phyloP scores from a whole-genome alignment of 495 filamentous ascomycete genomes.

The Hypoxylon crocopeplum region DNA sequence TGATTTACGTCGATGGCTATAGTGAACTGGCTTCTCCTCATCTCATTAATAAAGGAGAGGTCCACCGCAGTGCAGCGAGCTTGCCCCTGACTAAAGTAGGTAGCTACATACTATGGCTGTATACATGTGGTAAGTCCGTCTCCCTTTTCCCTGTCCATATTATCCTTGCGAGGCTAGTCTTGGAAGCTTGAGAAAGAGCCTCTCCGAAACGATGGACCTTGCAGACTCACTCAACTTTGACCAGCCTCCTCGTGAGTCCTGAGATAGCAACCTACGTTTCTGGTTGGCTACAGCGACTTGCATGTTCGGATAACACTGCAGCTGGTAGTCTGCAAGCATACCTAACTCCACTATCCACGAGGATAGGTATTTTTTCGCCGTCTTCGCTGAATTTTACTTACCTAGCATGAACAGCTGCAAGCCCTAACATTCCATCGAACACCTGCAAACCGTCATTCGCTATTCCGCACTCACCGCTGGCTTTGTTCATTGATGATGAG shows the following conservation, averaged over 20 bases:
- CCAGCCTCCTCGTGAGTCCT: conserved; percentile 20
- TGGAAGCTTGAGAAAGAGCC: conserved; percentile 19
- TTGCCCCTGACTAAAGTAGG: conserved; percentile 19
- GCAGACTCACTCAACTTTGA: conserved; percentile 5
- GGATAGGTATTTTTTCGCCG: conserved; percentile 32
- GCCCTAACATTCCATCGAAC: not conserved
- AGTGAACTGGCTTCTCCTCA: not conserved
- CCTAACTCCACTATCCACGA: not conserved
- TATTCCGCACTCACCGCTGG: no score
- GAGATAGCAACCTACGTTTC: conserved; percentile 18
- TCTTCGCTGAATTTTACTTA: conserved; percentile 18
- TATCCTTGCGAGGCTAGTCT: conserved; percentile 19
- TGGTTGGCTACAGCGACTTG: conserved; percentile 27
- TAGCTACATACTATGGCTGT: not conserved
- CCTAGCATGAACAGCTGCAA: conserved; percentile 26
- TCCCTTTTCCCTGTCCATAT: conserved; percentile 9
- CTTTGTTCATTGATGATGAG: no score
- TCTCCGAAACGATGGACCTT: conserved; percentile 13
- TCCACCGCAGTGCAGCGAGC: not conserved
- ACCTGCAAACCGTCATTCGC: not conserved
- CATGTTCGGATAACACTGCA: conserved; percentile 12
- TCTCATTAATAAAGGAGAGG: not conserved
- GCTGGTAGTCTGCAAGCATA: conserved; percentile 7
- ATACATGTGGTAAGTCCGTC: conserved; percentile 1
- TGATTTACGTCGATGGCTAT: not conserved